These are phyloP conservation scores for Pichiaceae sp. DNA, from an alignment of 1,139 yeast species.

Conservation along the genomic window DNA sequence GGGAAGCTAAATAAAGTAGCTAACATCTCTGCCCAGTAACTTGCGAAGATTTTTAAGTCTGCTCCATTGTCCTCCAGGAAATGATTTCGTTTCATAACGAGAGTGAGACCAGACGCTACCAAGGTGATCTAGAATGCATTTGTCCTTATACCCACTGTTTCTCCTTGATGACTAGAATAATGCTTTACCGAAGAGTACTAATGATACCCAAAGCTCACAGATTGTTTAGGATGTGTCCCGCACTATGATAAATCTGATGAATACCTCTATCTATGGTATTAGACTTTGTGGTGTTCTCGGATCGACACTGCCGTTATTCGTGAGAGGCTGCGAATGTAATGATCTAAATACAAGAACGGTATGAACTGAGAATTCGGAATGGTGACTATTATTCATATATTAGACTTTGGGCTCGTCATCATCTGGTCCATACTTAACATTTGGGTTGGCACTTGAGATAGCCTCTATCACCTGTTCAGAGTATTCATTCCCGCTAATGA, in stretches of 20 bases:
- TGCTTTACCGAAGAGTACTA: neutral
- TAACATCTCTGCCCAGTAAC: neutral
- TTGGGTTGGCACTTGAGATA: neutral
- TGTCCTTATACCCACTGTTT: neutral
- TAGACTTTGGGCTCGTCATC: neutral
- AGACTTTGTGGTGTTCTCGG: neutral
- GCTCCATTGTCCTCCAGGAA: neutral
- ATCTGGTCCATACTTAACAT: neutral
- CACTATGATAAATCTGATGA: neutral
- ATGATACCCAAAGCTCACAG: neutral
- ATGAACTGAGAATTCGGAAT: neutral
- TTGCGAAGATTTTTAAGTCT: neutral
- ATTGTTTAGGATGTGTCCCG: neutral
- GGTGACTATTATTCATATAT: neutral
- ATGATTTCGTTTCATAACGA: neutral
- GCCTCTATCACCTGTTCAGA: conserved; percentile 13
- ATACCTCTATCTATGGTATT: neutral
- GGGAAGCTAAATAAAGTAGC: neutral
- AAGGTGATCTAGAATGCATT: neutral
- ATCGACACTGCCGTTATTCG: neutral
- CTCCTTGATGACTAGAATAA: neutral
- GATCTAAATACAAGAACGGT: neutral
- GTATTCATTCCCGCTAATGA: conserved; percentile 7
- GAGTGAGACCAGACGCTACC: neutral
- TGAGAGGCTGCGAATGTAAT: neutral